Evolutionary conservation across 352 stramenopile species (phyloP), one percentile per base, ranked within the genome.

Genomic region (Phytophthora pluvialis): DNA sequence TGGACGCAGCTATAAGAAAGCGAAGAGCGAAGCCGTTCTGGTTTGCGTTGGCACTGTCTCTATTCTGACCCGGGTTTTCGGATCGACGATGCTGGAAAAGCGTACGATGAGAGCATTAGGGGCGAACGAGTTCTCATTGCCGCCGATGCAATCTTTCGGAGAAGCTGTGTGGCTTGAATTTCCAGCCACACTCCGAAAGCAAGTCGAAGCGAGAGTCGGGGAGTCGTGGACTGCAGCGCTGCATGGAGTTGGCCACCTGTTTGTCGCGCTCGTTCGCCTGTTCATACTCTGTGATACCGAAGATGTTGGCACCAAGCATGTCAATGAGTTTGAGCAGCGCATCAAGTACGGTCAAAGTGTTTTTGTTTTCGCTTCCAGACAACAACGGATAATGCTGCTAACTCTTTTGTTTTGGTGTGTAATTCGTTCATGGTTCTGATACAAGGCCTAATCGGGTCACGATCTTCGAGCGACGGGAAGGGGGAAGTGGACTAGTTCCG

Each of bases 161-260:
- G 86, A 97, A 64, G 97, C 89, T 8, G 62, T 98, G 11, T 99
- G 97, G 98, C 72, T 99, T 12, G 97, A 99, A 70, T 72, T 98
- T 5, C 91, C 93, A 7, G 51, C 70, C 31, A 28, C 48, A 32
- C 39, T 96, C 11, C 70, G 71, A 31, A 55, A 72, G 0, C 25
- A 75, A 15, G 74, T 94, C 0, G 77, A 91, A 54, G 50, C 25
- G 0, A 62, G 33, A 0, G 64, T 62, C 5, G 70, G 57, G 18
- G 55, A 55, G 28, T 77, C 65, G 11, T 93, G 77, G 82, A 79
- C 52, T 38, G 77, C 72, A 49, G 80, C 86, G 5, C 49, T 95
- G 11, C 86, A 96, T 58, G 86, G 85, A 10, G 79, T 98, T 0
- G 95, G 92, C 12, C 97, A 99, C 77, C 49, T 96, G 2, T 81